Evolutionary conservation across 1,284 basidiomycete species (phyloP).

Genomic region (Leccinum solheimii): DNA sequence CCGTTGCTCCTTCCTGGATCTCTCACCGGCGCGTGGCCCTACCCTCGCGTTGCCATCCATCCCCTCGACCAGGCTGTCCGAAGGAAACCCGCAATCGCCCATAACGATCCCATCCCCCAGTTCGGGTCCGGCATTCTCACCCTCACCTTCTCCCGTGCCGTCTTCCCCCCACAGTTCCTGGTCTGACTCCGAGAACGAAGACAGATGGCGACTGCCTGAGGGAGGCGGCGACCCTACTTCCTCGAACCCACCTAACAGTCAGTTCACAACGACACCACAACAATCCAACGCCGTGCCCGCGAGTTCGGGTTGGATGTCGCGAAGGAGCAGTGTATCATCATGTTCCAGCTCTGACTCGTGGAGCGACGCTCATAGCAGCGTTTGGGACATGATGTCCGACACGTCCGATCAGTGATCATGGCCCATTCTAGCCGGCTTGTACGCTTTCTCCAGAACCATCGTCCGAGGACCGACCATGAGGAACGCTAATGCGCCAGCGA

Average conservation of each 20-base stretch:
- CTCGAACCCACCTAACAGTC: not conserved
- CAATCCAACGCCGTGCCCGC: not conserved
- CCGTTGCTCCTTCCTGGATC: slow-evolving; percentile 1
- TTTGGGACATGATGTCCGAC: slow-evolving; percentile 30
- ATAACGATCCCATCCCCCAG: slow-evolving; percentile 26
- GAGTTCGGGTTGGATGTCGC: slow-evolving; percentile 1
- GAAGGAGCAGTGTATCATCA: slow-evolving; percentile 16
- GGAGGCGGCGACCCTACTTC: not conserved
- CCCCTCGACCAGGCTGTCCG: slow-evolving; percentile 26
- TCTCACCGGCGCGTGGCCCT: slow-evolving; percentile 3
- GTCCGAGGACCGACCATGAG: not conserved
- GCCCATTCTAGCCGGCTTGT: not conserved
- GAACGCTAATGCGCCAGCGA: not conserved
- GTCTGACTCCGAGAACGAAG: slow-evolving; percentile 24
- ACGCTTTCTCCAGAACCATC: not conserved
- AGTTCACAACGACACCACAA: slow-evolving; percentile 1
- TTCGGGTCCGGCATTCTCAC: slow-evolving; percentile 17
- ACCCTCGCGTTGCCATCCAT: slow-evolving; percentile 28
- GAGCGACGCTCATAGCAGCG: slow-evolving; percentile 33
- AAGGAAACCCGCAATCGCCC: slow-evolving; percentile 26
- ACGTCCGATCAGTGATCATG: slow-evolving; percentile 7
- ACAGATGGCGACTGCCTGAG: not conserved
- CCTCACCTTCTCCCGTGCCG: slow-evolving; percentile 13
- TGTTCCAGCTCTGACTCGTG: slow-evolving; percentile 24
- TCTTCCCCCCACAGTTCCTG: slow-evolving; percentile 10